Conservation (phyloP, 2,329 filamentous ascomycete genomes). For the Diplodia sapinea region DNA sequence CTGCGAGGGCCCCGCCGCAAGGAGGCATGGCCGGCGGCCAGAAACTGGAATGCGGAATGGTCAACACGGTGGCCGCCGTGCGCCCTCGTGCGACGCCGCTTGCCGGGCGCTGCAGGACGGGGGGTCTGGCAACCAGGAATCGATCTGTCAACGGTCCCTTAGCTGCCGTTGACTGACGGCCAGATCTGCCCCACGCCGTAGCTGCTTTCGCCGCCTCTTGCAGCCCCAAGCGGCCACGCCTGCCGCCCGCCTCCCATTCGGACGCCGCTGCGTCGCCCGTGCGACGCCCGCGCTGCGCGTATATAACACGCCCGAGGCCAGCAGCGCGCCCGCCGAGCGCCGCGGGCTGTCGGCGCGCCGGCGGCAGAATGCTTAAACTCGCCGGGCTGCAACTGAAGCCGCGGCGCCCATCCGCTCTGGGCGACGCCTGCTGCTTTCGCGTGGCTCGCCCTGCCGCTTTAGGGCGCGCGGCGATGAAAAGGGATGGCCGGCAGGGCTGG, state of each 20-base stretch:
- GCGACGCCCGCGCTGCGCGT: constrained; percentile 6
- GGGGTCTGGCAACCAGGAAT: constrained; percentile 32
- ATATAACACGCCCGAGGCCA: constrained; percentile 11
- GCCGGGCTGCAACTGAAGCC: constrained; percentile 22
- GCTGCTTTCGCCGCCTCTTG: constrained; percentile 29
- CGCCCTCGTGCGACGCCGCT: constrained; percentile 29
- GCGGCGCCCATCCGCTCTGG: constrained; percentile 19
- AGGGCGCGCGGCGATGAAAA: constrained; percentile 23
- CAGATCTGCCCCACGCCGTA: constrained; percentile 20
- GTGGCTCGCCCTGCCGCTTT: constrained; percentile 26
- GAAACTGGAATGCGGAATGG: constrained; percentile 32
- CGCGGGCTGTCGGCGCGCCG: not conserved
- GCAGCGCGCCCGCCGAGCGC: not conserved
- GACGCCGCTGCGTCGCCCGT: constrained; percentile 22
- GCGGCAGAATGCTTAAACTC: constrained; percentile 20
- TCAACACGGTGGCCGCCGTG: constrained; percentile 30
- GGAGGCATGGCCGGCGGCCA: constrained; percentile 9
- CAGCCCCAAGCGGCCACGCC: not conserved
- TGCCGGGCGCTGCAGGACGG: constrained; percentile 27
- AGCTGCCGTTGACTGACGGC: constrained; percentile 31
- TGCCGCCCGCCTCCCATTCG: constrained; percentile 21
- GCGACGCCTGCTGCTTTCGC: constrained; percentile 28
- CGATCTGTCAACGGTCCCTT: constrained; percentile 32
- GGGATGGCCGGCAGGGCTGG: constrained; percentile 27
- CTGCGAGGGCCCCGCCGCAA: constrained; percentile 25